Base-by-base conservation (phyloP, 768 basidiomycete species). In the Pilatotrama ljubarskyi region DNA sequence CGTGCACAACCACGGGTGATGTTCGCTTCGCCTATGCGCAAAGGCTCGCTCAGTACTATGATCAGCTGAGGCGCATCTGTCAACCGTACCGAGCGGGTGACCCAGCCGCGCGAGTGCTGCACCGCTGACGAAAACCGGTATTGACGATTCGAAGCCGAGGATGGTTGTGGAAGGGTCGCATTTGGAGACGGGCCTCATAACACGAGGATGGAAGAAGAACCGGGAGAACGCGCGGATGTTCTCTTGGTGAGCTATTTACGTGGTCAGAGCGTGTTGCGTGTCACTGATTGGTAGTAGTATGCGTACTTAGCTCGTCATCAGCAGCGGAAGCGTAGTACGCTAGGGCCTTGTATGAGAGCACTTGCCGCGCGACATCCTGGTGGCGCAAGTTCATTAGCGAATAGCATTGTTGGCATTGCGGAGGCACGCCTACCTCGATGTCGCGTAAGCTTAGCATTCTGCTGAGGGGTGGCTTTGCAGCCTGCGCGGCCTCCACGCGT, bases 321-420 rank as follows among this genome's bases (percentile, higher is more conserved):
- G 92, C 80, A 10, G 91, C 90, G 22, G 93, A 94, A 6, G 85
- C 83, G 73, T 95, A 95, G 73, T 94, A 95, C 2, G 92, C 86
- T 68, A 85, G 78, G 0, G 92, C 92, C 64, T 86, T 90, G 68
- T 84, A 79, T 3, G 86, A 84, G 57, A 98, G 79, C 3, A 90
- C 78, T 52, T 84, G 81, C 67, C 82, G 83, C 9, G 94, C 94
- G 20, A 91, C 82, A 26, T 79, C 78, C 91, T 92, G 59, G 52
- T 17, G 41, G 58, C 26, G 5, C 8, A 26, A 8, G 47, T 35
- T n/a, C 29, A 11, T 53, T 20, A 14, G 35, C 52, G 10, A 41
- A 42, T 53, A 20, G 49, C 10, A 18, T 29, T n/a, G 52, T 20
- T 54, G 8, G 43, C 20, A 38, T 56, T n/a, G 17, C 3, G 4